Evolutionary conservation across 176 grass and related monocot species (phyloP), one percentile per base, ranked within the genome.

Genomic region (Paspalum notatum): DNA sequence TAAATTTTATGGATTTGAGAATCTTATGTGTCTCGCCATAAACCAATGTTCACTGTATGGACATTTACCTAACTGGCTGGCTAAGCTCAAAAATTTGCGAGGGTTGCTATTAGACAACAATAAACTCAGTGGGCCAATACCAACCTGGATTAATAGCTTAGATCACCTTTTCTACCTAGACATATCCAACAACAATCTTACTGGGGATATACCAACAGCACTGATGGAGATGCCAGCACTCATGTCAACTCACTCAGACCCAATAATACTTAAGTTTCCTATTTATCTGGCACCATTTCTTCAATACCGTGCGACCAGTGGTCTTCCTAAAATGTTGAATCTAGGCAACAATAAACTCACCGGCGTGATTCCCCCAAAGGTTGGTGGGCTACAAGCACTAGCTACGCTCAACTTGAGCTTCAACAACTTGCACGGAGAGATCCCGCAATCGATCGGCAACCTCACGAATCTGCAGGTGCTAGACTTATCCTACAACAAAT

Each of bases 161-260:
- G 9, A 14, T 26, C 49, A 24, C 13, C 77, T 89, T 32, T 80
- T 76, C 20, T 85, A 56, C 54, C 15, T 89, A 18, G 82, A 89
- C 20, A 71, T 89, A 69, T 89, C 77, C 18, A 71, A 77, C 18
- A 89, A 89, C 41, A 74, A 55, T 26, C 71, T 90, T 48, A 83
- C 66, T 53, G 88, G 88, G 5, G 75, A 68, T 43, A 83, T 90
- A 38, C 88, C 88, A 21, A 15, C 25, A 54, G 18, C 41, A 5
- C 14, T 90, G 18, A 84, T 77, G 54, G 69, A 74, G 37, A 87
- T 90, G 80, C 67, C 66, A 67, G 46, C 83, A 26, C 76, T 86
- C 13, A 10, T 42, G 67, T 83, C 84, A 44, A 67, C 43, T 18
- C 41, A 81, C 55, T 61, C 25, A 49, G 43, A 22, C 18, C 64